These are phyloP conservation scores for Tuctoria greenei DNA, from an alignment of 176 grass and related monocot genomes.

Conservation along the genomic window DNA sequence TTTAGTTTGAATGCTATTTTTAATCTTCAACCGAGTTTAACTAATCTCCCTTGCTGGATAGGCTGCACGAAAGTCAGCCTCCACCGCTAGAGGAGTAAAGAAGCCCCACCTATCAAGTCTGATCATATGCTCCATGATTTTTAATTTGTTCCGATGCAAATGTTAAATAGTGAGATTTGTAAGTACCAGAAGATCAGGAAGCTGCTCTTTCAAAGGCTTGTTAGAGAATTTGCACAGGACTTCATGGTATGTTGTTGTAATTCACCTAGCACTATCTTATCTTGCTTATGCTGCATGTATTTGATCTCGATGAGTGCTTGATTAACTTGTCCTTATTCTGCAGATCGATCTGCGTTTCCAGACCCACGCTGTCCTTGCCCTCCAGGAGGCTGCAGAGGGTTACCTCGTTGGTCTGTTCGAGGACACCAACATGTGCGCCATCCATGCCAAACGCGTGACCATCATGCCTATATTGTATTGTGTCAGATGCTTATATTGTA, in stretches of 20 bases:
- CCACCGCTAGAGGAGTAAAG: conserved; percentile 51
- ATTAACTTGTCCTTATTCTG: conserved; percentile 11
- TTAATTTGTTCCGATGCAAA: background rate
- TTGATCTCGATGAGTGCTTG: background rate
- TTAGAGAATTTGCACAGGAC: conserved; percentile 64
- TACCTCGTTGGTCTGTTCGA: conserved; percentile 54
- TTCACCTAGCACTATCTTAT: background rate
- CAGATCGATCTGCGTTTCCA: conserved; percentile 56
- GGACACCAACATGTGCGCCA: conserved; percentile 49
- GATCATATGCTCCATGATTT: background rate
- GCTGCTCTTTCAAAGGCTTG: conserved; percentile 67
- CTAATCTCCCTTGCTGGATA: background rate
- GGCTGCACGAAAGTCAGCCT: conserved; percentile 49
- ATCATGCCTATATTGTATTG: conserved; percentile 53
- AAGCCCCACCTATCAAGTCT: conserved; percentile 22
- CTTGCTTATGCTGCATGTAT: background rate
- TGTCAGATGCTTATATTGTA: no score
- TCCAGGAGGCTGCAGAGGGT: conserved; percentile 49
- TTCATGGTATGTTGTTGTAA: conserved; percentile 36
- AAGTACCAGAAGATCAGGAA: conserved; percentile 85
- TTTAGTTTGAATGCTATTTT: background rate
- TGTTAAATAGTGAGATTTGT: conserved; percentile 57
- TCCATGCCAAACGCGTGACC: conserved; percentile 49
- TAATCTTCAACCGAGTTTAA: background rate
- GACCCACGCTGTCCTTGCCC: conserved; percentile 47